A percentile compares a stretch with the other conserved stretches of the same genome.
Conservation (phyloP, 345 rosid genomes). For the Clarkia xantiana region DNA sequence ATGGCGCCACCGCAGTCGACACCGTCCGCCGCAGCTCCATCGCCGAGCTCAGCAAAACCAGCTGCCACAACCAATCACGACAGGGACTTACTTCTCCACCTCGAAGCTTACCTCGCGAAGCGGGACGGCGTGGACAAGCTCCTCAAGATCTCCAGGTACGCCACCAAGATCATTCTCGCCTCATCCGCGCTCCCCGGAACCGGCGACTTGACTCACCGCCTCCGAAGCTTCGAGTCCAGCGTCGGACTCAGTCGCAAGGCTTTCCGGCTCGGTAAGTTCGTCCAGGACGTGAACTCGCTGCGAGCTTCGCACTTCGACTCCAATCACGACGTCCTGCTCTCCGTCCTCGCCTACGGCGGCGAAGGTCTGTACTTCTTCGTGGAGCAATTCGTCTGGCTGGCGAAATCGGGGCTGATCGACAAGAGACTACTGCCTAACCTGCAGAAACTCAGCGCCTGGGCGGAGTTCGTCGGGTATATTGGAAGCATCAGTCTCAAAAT, state of each 20-base stretch:
- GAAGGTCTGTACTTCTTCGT: constrained; percentile 75
- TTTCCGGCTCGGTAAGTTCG: constrained; percentile 81
- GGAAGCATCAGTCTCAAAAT: constrained; percentile 61
- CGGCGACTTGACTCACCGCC: constrained; percentile 20
- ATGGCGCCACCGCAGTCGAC: constrained; percentile 4
- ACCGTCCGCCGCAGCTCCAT: constrained; percentile 5
- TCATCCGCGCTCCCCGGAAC: constrained; percentile 44
- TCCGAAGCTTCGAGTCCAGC: constrained; percentile 78
- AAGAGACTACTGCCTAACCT: constrained; percentile 28
- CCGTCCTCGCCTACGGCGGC: constrained; percentile 60
- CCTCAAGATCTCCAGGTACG: constrained; percentile 79
- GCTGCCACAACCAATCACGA: constrained; percentile 13
- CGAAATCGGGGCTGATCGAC: constrained; percentile 74
- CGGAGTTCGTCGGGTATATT: constrained; percentile 57
- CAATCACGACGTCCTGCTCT: constrained; percentile 24
- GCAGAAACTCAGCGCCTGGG: constrained; percentile 65
- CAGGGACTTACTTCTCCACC: constrained; percentile 48
- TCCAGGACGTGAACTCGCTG: constrained; percentile 69
- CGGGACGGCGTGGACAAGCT: constrained; percentile 92
- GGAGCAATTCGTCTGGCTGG: constrained; percentile 76
- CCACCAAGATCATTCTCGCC: constrained; percentile 65
- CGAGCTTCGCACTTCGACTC: constrained; percentile 37
- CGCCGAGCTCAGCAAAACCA: background rate
- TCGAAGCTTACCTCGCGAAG: constrained; percentile 62
- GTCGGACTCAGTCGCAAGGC: constrained; percentile 97